Conservation (phyloP, 352 stramenopile genomes). For the Phytopythium mirpurense region DNA sequence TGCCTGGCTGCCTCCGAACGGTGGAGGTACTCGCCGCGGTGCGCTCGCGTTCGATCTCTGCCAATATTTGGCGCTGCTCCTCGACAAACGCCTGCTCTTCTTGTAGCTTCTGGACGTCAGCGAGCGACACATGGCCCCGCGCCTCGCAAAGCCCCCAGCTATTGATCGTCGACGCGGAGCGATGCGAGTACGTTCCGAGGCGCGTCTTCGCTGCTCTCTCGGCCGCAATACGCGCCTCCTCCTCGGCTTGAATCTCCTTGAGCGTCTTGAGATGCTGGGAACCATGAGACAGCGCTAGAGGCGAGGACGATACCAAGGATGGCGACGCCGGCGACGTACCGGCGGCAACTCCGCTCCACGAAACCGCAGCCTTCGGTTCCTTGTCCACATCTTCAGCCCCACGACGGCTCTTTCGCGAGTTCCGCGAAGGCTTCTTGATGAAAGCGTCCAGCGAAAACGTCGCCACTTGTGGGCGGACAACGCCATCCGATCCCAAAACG, state of each 20-base stretch:
- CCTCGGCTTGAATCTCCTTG: conserved; percentile 66
- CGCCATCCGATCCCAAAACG: conserved; percentile 44
- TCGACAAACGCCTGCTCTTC: conserved; percentile 59
- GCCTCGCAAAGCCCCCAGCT: conserved; percentile 56
- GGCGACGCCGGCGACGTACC: conserved; percentile 2
- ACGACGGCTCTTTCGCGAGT: conserved; percentile 14
- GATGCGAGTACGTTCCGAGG: conserved; percentile 23
- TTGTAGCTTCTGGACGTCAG: conserved; percentile 57
- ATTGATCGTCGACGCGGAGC: conserved; percentile 48
- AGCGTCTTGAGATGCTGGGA: conserved; percentile 25
- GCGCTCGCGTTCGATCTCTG: conserved; percentile 36
- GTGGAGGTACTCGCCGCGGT: neutral
- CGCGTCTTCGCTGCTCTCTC: conserved; percentile 45
- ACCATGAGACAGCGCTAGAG: neutral
- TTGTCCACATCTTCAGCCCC: conserved; percentile 2
- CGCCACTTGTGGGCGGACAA: conserved; percentile 32
- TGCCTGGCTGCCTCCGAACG: neutral
- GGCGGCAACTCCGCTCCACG: neutral
- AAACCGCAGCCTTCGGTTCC: conserved; percentile 4
- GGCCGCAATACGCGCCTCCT: conserved; percentile 29
- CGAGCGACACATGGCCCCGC: conserved; percentile 44
- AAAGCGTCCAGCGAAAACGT: conserved; percentile 64
- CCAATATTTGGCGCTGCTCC: conserved; percentile 61
- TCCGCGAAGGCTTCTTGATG: conserved; percentile 43
- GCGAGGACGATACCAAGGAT: neutral